phyloP scores from a whole-genome alignment of 1,139 yeast species.

The Blastobotrys persicus region DNA sequence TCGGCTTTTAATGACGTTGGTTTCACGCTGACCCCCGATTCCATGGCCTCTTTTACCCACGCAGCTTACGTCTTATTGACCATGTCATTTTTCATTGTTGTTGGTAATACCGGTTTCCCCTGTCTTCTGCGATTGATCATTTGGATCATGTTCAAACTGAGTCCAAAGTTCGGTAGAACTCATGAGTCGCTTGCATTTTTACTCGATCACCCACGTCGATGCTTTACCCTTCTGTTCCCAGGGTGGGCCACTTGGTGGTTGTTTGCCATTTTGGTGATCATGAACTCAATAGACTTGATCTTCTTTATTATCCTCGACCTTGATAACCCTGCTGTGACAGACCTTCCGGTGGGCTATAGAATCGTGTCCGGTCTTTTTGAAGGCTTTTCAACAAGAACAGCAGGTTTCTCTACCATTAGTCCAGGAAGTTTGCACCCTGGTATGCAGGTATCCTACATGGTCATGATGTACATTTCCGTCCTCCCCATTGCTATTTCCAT shows the following conservation, averaged over 20 bases:
- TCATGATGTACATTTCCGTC: slow-evolving; percentile 98
- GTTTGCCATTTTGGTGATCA: slow-evolving; percentile 61
- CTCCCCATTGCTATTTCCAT: slow-evolving; percentile 94
- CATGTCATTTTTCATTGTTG: slow-evolving; percentile 66
- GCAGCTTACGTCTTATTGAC: slow-evolving; percentile 65
- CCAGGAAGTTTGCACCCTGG: slow-evolving; percentile 77
- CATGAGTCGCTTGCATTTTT: slow-evolving; percentile 79
- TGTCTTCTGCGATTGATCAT: slow-evolving; percentile 71
- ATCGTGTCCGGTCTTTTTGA: slow-evolving; percentile 83
- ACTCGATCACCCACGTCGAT: slow-evolving; percentile 94
- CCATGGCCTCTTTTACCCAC: slow-evolving; percentile 63
- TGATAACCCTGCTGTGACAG: slow-evolving; percentile 43
- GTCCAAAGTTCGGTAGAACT: slow-evolving; percentile 52
- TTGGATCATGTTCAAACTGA: slow-evolving; percentile 69
- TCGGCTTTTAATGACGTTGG: slow-evolving; percentile 86
- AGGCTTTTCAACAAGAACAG: slow-evolving; percentile 90
- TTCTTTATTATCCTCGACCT: slow-evolving; percentile 78
- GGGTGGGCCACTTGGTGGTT: slow-evolving; percentile 96
- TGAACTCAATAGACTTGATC: slow-evolving; percentile 76
- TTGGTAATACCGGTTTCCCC: slow-evolving; percentile 95
- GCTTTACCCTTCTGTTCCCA: slow-evolving; percentile 90
- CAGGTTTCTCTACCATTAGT: slow-evolving; percentile 78
- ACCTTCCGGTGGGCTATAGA: slow-evolving; percentile 62
- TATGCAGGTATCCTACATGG: slow-evolving; percentile 86
- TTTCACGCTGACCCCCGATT: slow-evolving; percentile 70